Evolutionary conservation across 768 basidiomycete genomes (phyloP).

Genomic region (Polyporus arcularius): DNA sequence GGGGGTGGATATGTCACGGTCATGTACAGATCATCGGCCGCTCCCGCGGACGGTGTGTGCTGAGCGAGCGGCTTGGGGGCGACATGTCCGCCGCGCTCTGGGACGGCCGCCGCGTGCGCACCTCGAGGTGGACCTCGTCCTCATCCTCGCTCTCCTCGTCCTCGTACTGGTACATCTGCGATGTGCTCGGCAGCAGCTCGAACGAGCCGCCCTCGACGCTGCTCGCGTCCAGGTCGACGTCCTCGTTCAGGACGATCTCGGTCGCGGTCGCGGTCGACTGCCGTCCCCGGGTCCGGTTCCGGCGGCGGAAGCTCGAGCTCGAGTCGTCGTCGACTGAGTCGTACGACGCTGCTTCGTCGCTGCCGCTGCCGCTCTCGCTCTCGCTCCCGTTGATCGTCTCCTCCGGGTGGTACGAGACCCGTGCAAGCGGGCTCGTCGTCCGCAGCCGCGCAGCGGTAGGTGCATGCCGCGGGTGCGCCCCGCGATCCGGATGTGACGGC

Average conservation of each 20-base stretch:
- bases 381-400: conserved; percentile 8
- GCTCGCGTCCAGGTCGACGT: conserved; percentile 25
- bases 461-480: neutral
- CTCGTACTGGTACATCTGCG: conserved; percentile 36
- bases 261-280: neutral
- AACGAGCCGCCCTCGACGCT: conserved; percentile 21
- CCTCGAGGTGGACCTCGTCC: conserved; percentile 27
- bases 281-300: neutral
- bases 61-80: conserved; percentile 18
- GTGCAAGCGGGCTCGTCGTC: conserved; percentile 42
- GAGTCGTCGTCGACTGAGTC: conserved; percentile 30
- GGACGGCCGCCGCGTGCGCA: conserved; percentile 30
- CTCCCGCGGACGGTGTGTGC: conserved; percentile 1
- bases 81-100: conserved; percentile 19
- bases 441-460: conserved; percentile 23
- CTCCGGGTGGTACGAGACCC: conserved; percentile 22
- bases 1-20: neutral
- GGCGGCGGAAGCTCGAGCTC: conserved; percentile 9
- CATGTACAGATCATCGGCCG: conserved; percentile 26
- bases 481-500: conserved; percentile 14
- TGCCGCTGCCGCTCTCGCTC: conserved; percentile 2
- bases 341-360: conserved; percentile 20
- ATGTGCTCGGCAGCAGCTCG: conserved; percentile 33
- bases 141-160: conserved; percentile 42
- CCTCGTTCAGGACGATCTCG: conserved; percentile 10